phyloP scores from a whole-genome alignment of 2,329 filamentous ascomycete species.

The Claviceps pazoutovae region DNA sequence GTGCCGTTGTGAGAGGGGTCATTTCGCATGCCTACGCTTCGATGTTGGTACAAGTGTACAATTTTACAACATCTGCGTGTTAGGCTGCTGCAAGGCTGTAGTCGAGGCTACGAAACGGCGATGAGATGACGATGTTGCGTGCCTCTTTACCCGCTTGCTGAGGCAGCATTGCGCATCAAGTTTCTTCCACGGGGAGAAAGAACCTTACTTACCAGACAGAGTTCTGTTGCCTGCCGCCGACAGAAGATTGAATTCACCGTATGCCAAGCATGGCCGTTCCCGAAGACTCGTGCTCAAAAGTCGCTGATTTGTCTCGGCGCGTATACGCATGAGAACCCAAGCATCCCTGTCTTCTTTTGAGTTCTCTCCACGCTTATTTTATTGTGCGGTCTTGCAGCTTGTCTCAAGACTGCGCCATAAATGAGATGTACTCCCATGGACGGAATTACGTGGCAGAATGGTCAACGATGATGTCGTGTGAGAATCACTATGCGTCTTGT shows the following conservation, averaged over 20 bases:
- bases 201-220: neutral
- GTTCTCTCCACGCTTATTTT: neutral
- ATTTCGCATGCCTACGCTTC: neutral
- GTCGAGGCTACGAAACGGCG: neutral
- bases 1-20: slow-evolving; percentile 46
- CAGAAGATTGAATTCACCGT: neutral
- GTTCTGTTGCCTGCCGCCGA: neutral
- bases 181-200: neutral
- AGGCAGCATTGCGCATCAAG: neutral
- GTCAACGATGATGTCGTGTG: neutral
- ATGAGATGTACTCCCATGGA: neutral
- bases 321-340: neutral
- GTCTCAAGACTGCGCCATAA: neutral
- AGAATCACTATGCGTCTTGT: neutral
- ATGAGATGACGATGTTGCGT: neutral
- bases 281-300: neutral
- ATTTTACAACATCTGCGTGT: neutral
- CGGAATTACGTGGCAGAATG: neutral
- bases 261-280: neutral
- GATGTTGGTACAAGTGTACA: slow-evolving; percentile 1
- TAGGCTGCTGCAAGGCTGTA: neutral
- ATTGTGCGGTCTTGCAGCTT: neutral
- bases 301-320: neutral
- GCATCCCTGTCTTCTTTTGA: too few relatives aligned
- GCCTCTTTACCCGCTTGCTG: neutral